Percentiles rank a stretch among this genome's conserved stretches.
Evolutionary conservation across 2,329 filamentous ascomycete species (phyloP).

Genomic region (Rhinocladiella mackenziei): DNA sequence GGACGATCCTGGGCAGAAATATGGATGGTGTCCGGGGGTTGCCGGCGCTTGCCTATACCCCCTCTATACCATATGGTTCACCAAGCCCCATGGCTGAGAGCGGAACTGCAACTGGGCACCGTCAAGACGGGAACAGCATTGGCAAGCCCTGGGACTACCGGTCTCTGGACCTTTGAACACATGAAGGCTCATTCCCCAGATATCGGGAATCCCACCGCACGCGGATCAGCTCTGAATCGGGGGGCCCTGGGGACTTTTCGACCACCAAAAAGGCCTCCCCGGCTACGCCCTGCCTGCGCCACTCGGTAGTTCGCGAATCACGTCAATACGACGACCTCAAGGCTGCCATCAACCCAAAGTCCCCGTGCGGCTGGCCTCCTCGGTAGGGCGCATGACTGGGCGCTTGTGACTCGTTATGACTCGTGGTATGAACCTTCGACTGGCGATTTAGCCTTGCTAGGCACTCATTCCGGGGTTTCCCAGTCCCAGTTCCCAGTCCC

Average conservation of each 20-base stretch:
- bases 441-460: conserved; percentile 20
- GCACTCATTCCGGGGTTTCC: conserved; percentile 8
- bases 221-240: too few species aligned
- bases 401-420: conserved; percentile 22
- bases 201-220: too few species aligned
- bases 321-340: neutral
- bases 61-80: too few species aligned
- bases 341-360: neutral
- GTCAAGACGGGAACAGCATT: too few species aligned
- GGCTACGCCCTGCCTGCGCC: conserved; percentile 5
- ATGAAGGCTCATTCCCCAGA: too few species aligned
- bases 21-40: too few species aligned
- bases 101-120: too few species aligned
- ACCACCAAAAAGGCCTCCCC: conserved; percentile 8
- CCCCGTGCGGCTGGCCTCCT: neutral
- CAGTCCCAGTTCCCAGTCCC: conserved; percentile 1
- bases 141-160: too few species aligned
- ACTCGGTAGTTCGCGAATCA: conserved; percentile 7
- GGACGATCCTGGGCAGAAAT: too few species aligned
- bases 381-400: conserved; percentile 15
- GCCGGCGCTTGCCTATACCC: too few species aligned
- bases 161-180: too few species aligned
- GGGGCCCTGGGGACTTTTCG: neutral
- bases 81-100: too few species aligned
- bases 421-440: conserved; percentile 1